Base-by-base conservation (phyloP, 345 rosid genomes). In the Turnera subulata region DNA sequence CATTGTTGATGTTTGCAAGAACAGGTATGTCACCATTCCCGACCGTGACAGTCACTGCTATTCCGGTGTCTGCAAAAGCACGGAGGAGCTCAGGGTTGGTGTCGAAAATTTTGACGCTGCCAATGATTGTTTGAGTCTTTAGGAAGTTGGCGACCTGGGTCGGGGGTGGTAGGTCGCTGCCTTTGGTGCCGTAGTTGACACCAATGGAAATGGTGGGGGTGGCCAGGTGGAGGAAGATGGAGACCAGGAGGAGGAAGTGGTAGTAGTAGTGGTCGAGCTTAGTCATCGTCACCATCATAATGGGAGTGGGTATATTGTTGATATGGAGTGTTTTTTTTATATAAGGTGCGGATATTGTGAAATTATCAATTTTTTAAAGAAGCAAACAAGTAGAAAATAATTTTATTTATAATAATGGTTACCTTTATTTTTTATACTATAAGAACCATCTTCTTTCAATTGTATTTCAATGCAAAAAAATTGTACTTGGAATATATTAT, bases 21-120 rank as follows among this genome's bases (percentile, higher is more conserved):
- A 84, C 69, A 9, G 91, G 83, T 37, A 87, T 82, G 33, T 84
- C 84, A 0, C 85, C 88, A 47, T 64, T 64, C 16, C 56, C 65
- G 11, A 59, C 50, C 13, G 74, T 64, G 29, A 70, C 65, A 5
- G 61, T 64, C 19, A 70, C 65, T 13, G 18, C 3, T 12, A 70
- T 58, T 21, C 61, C 61, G n/a, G 52, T 53, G 37, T 40, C 35
- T 37, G 65, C 74, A 49, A 70, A 70, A 7, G 69, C 65, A 11
- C 56, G 45, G 2, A 70, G 61, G n/a, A 70, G 20, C 2, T 64
- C 69, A 5, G 65, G 74, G 50, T 64, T 64, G 4, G 69, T 12
- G 58, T 70, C 69, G 46, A 70, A 70, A 37, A 64, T 46, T 40
- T 70, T 70, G n/a, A 70, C 35, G 51, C 69, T 64, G 46, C 64